Base-by-base conservation (phyloP, 306 rosid species). In the Quercus cerris region DNA sequence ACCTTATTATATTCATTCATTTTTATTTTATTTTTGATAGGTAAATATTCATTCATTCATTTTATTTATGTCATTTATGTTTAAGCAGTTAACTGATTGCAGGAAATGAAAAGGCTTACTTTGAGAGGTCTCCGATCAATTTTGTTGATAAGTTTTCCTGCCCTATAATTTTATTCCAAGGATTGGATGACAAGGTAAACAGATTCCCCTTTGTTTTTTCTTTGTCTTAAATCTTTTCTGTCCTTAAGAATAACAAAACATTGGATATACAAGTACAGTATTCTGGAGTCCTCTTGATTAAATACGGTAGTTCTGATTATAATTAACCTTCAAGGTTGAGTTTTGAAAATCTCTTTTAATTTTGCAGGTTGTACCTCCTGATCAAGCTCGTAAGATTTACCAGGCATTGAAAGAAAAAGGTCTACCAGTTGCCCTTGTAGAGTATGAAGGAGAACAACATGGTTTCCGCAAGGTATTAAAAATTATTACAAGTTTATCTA, bases 391-490 rank as follows among this genome's bases (percentile, higher is more conserved):
- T 69, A 83, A 86, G 85, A 95, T 95, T 76, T 85, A 93, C 84
- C 70, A 38, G 57, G 98, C 99, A 55, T 20, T 95, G 84, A 95
- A 95, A 89, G 88, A 84, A 66, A 93, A 93, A 73, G 97, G 97
- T 20, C 80, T 95, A 85, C 99, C 98, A 6, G 98, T 95, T 86
- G 98, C 97, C 70, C 87, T 91, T 28, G 93, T 93, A 56, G 92
- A 89, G 92, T 95, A 93, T 67, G 96, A 91, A 88, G 99, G 99
- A 86, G 99, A 95, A 83, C 94, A 91, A 80, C 98, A 95, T 41
- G 99, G 99, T 81, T 95, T 95, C 80, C 91, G 99, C 55, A 95
- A 93, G 97, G 97, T 95, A 81, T 12, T 30, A 23, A 46, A 33
- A 15, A 71, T 44, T 58, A 74, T 82, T 57, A 20, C 69, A 69